Percentiles rank a stretch among this genome's conserved stretches.
These are phyloP conservation scores for Trichoderma sp. DNA, from an alignment of 2,329 filamentous ascomycete species.

Conservation along the genomic window DNA sequence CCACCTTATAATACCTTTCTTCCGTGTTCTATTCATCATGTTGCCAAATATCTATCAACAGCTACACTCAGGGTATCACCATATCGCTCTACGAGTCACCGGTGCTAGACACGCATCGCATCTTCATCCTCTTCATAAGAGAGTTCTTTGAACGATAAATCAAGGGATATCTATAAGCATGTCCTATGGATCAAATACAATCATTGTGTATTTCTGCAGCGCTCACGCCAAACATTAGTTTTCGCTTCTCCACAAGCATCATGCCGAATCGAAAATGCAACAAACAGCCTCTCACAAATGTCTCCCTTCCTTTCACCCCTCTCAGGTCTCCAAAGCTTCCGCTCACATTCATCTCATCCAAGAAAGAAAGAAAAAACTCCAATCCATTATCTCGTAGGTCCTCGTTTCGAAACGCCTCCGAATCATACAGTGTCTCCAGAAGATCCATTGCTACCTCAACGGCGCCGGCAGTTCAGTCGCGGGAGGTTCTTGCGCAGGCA, in stretches of 20 bases:
- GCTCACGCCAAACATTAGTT: background rate
- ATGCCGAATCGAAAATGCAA: background rate
- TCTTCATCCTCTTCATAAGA: background rate
- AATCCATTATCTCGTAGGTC: background rate
- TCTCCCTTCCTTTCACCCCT: background rate
- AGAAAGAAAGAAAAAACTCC: background rate
- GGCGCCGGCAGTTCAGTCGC: background rate
- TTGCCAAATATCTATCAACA: background rate
- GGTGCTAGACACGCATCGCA: background rate
- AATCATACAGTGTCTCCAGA: background rate
- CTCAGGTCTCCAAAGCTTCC: background rate
- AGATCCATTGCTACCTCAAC: background rate
- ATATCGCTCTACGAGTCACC: fast-evolving
- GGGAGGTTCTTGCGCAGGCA: background rate
- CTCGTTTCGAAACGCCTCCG: background rate
- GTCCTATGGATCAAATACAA: background rate
- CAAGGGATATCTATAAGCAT: background rate
- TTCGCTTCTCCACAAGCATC: background rate
- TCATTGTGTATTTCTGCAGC: background rate
- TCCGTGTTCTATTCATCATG: background rate
- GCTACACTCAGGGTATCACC: background rate
- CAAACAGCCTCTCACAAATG: background rate
- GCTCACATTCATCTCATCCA: background rate
- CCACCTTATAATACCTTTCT: background rate
- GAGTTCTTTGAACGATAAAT: background rate